Base-by-base conservation (phyloP, 78 protist genomes). In the Planoprotostelium fungivorum region DNA sequence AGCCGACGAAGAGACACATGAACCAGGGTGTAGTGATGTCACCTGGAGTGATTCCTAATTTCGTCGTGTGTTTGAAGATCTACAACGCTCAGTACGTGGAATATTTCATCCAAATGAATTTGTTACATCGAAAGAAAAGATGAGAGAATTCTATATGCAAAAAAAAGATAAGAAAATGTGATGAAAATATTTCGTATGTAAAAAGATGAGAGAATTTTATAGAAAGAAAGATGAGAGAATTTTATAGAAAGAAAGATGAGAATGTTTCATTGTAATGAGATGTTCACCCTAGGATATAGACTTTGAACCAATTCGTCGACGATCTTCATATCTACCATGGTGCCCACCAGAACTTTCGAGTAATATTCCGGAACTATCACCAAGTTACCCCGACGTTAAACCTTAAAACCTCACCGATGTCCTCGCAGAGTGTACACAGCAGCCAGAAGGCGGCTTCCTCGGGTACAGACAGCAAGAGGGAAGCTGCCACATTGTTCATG, bases 361-460 rank as follows among this genome's bases (percentile, higher is more conserved):
- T 95, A 92, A 73, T 96, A 96, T 39, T 95, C 98, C 1, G 93
- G 88, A 28, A 95, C 86, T n/a, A n/a, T n/a, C n/a, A n/a, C n/a
- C n/a, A n/a, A n/a, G n/a, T n/a, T n/a, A n/a, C n/a, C n/a, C n/a
- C n/a, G n/a, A n/a, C n/a, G n/a, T n/a, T n/a, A n/a, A n/a, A n/a
- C n/a, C n/a, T n/a, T n/a, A n/a, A n/a, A n/a, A n/a, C n/a, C n/a
- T n/a, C n/a, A n/a, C n/a, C n/a, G 85, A 90, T 89, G 0, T 87
- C 39, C 83, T 94, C 96, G 29, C 89, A 93, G 28, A 96, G 94
- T 0, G 95, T 87, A 34, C 88, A 88, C 1, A 96, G 92, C 38
- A 94, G 90, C 98, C 97, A 95, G 88, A 96, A 96, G 10, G 97
- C 95, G n/a, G 91, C 93, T 73, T 94, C 97, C 37, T 96, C 98